phyloP scores from a whole-genome alignment of 371 early-diverging fungal species.

The Mucor indicus region DNA sequence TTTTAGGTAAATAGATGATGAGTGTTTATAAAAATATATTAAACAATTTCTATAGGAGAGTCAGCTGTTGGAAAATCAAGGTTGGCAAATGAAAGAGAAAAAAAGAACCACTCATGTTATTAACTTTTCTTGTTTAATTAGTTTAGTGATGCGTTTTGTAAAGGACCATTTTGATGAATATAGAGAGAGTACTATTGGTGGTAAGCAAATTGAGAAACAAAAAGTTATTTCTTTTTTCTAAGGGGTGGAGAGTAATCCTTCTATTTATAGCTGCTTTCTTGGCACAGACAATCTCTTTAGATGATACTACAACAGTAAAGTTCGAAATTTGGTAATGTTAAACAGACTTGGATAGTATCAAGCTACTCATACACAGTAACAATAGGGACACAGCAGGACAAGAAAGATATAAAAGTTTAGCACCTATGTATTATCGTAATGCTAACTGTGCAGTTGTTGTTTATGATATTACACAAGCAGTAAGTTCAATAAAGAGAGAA shows the following conservation, averaged over 20 bases:
- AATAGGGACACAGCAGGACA: slow-evolving; percentile 93
- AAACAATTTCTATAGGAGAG: slow-evolving; percentile 58
- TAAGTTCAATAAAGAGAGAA: slow-evolving; percentile 25
- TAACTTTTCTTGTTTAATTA: slow-evolving; percentile 22
- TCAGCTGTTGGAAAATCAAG: slow-evolving; percentile 90
- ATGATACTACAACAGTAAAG: slow-evolving; percentile 72
- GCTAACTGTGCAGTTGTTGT: slow-evolving; percentile 96
- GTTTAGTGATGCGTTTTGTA: slow-evolving; percentile 93
- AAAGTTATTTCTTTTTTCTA: neutral
- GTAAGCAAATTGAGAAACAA: slow-evolving; percentile 35
- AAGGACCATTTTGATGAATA: slow-evolving; percentile 97
- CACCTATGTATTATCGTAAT: slow-evolving; percentile 99
- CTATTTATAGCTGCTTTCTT: slow-evolving; percentile 70
- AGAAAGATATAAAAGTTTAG: slow-evolving; percentile 95
- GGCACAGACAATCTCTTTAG: slow-evolving; percentile 70
- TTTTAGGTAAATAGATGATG: slow-evolving; percentile 58
- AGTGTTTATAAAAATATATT: slow-evolving; percentile 6
- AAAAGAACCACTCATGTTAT: neutral
- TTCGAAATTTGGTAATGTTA: slow-evolving; percentile 82
- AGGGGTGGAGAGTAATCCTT: neutral
- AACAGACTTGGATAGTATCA: neutral
- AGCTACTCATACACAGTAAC: slow-evolving; percentile 1
- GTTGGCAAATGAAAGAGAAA: slow-evolving; percentile 23
- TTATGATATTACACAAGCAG: slow-evolving; percentile 96
- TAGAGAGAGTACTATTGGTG: slow-evolving; percentile 97